Evolutionary conservation across 2,329 filamentous ascomycete genomes (phyloP), one percentile per base, ranked within the genome.

Genomic region (Huntiella omanensis): DNA sequence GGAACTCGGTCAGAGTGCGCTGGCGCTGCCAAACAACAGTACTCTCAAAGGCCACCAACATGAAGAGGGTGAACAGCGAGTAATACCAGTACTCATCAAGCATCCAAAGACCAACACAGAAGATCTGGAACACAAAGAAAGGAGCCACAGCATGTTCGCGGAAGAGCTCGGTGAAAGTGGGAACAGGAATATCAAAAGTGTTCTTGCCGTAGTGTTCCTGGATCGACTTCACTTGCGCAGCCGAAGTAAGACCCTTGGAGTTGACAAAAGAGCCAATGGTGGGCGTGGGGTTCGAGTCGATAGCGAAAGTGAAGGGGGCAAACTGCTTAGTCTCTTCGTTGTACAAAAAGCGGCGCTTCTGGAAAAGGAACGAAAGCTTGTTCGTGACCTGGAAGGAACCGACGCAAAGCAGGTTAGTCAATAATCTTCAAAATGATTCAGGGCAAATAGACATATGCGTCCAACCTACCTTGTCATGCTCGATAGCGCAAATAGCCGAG

Each of bases 61-160:
- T 98, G 67, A 96, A 87, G 16, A 98, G 77, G 1, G 92, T 98
- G 64, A 98, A 98, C 15, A 98, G 75, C 51, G 91, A 96, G 66
- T 98, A 98, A 69, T 98, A 98, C 91, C 92, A 98, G 66, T 96
- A 98, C 64, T 98, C 92, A 59, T 98, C 91, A 59, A 98, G 68
- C 78, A 96, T 84, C 91, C 91, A 98, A 51, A 98, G 68, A 12
- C 91, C 92, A 49, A 98, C 91, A 56, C 92, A 98, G 68, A 98
- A 98, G 51, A 98, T 71, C 69, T 98, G 91, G 66, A 98, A 98
- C 52, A 98, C 87, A 64, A 98, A 98, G 70, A 98, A 98, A 4
- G 91, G 91, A 16, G 92, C 92, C 16, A 98, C 92, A 17, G 92
- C 88, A 62, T 98, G 92, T 63, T 98, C 91, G 63, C 93, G 83